Percentiles rank a stretch among this genome's conserved stretches.
These are phyloP conservation scores for Leccinum rimulosum DNA, from an alignment of 768 basidiomycete species.

Conservation along the genomic window DNA sequence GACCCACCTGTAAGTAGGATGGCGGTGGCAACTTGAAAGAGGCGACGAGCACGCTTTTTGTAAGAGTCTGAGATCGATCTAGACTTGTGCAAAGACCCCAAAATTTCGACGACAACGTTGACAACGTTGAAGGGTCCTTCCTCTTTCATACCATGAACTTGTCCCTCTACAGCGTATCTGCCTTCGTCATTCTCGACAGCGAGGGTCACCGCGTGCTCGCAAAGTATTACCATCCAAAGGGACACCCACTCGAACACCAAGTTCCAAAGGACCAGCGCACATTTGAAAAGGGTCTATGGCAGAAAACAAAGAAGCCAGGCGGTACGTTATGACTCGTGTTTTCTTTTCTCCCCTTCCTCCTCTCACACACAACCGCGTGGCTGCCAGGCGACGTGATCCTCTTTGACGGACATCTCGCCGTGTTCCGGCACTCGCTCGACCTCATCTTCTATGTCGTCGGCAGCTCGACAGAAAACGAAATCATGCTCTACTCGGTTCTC, in stretches of 20 bases:
- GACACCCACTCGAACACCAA: constrained; percentile 38
- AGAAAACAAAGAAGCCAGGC: constrained; percentile 92
- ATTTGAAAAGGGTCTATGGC: constrained; percentile 94
- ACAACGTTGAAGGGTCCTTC: background rate
- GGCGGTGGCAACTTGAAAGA: background rate
- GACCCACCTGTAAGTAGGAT: constrained; percentile 35
- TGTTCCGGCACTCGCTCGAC: constrained; percentile 94
- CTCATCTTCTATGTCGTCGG: constrained; percentile 94
- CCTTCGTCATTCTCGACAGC: constrained; percentile 90
- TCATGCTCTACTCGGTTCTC: constrained; percentile 89
- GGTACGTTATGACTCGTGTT: constrained; percentile 47
- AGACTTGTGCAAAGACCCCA: background rate
- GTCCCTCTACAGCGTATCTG: constrained; percentile 83
- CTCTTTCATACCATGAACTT: constrained; percentile 55
- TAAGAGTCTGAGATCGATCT: constrained; percentile 17
- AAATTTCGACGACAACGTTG: background rate
- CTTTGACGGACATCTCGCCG: constrained; percentile 84
- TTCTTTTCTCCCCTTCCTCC: background rate
- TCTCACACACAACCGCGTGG: background rate
- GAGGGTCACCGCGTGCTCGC: constrained; percentile 94
- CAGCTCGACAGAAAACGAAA: constrained; percentile 86
- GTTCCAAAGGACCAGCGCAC: constrained; percentile 85
- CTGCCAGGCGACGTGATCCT: constrained; percentile 85
- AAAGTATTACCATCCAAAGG: constrained; percentile 88
- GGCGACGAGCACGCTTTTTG: constrained; percentile 33